These are phyloP conservation scores for Penicillium sp. DNA, from an alignment of 2,329 filamentous ascomycete species.

Conservation along the genomic window DNA sequence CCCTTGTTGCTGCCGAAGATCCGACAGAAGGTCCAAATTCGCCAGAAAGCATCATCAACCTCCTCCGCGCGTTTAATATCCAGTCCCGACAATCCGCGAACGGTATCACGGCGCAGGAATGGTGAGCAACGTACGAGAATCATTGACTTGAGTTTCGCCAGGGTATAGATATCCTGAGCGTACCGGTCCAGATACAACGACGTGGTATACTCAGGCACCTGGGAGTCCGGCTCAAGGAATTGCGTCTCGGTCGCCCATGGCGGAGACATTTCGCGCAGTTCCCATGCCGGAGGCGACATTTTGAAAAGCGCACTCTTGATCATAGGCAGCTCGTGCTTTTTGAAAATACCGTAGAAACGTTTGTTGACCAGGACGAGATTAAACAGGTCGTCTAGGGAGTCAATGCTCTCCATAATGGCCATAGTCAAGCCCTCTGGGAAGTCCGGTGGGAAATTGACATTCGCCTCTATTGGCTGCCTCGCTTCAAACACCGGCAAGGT, in stretches of 20 bases:
- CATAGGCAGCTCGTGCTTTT: constrained; percentile 59
- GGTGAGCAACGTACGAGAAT: constrained; percentile 61
- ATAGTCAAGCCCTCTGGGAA: constrained; percentile 57
- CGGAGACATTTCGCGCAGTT: constrained; percentile 62
- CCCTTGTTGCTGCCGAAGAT: constrained; percentile 64
- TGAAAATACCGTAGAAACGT: constrained; percentile 63
- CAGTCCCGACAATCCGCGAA: constrained; percentile 56
- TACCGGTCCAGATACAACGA: constrained; percentile 57
- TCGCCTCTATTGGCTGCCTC: constrained; percentile 19
- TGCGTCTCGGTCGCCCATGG: constrained; percentile 52
- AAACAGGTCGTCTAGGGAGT: constrained; percentile 60
- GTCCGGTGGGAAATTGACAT: constrained; percentile 42
- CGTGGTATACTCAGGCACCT: constrained; percentile 58
- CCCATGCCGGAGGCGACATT: constrained; percentile 64
- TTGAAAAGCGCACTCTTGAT: constrained; percentile 57
- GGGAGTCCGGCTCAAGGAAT: constrained; percentile 50
- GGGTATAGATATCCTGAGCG: constrained; percentile 57
- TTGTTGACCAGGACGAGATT: constrained; percentile 58
- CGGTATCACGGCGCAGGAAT: constrained; percentile 61
- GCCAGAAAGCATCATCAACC: constrained; percentile 66
- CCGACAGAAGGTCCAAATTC: constrained; percentile 68
- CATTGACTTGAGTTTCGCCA: constrained; percentile 59
- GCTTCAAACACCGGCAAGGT: not conserved
- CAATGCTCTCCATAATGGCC: constrained; percentile 55
- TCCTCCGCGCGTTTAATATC: constrained; percentile 53